Evolutionary conservation across 2,329 filamentous ascomycete genomes (phyloP).

Genomic region (Coccinonectria pachysandricola): DNA sequence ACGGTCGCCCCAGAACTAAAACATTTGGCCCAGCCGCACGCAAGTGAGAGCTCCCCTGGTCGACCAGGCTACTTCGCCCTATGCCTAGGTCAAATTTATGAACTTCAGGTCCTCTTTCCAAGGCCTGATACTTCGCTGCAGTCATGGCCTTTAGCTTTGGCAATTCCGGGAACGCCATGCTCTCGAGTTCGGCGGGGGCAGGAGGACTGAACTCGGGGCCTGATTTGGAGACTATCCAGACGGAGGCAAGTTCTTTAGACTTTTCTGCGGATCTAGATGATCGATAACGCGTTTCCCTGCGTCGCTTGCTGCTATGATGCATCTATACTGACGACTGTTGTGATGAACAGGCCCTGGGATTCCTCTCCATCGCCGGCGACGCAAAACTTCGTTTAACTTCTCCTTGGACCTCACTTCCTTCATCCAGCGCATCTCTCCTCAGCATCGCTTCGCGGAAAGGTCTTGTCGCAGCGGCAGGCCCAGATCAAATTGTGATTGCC

Average conservation of each 20-base stretch:
- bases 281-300: slow-evolving; percentile 5
- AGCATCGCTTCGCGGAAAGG: slow-evolving; percentile 72
- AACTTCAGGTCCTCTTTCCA: slow-evolving; percentile 16
- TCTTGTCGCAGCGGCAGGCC: slow-evolving; percentile 78
- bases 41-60: slow-evolving; percentile 11
- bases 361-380: slow-evolving; percentile 69
- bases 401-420: slow-evolving; percentile 67
- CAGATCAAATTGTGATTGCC: slow-evolving; percentile 66
- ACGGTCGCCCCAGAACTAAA: no score
- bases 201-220: slow-evolving; percentile 39
- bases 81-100: slow-evolving; percentile 19
- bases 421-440: slow-evolving; percentile 70
- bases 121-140: slow-evolving; percentile 27
- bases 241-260: slow-evolving; percentile 51
- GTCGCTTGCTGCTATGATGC: slow-evolving; percentile 5
- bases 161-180: slow-evolving; percentile 34
- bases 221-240: slow-evolving; percentile 68
- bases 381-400: slow-evolving; percentile 72
- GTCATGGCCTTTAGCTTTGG: slow-evolving; percentile 57
- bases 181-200: slow-evolving; percentile 28
- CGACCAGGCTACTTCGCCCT: slow-evolving; percentile 10
- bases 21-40: slow-evolving; percentile 11
- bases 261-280: slow-evolving; percentile 3
- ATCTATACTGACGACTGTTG: slow-evolving; percentile 12
- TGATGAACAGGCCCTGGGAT: slow-evolving; percentile 55